phyloP scores from a whole-genome alignment of 2,329 filamentous ascomycete genomes.

The Cyphellophora europaea region DNA sequence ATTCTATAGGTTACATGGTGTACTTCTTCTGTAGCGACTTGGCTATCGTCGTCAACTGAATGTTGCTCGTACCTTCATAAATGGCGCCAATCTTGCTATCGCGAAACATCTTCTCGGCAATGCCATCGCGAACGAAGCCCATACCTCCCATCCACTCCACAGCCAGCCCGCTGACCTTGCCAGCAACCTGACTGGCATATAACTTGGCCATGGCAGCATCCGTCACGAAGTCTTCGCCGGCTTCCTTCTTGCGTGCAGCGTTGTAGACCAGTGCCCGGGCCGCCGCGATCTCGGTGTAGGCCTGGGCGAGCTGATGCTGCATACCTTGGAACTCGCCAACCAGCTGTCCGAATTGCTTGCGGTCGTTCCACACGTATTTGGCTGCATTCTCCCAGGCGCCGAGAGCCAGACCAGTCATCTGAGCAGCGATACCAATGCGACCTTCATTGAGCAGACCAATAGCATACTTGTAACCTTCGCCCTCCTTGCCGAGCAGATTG shows the following conservation, averaged over 20 bases:
- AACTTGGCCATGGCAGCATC: constrained; percentile 99
- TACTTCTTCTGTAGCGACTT: constrained; percentile 62
- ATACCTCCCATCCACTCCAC: constrained; percentile 99
- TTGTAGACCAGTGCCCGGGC: constrained; percentile 92
- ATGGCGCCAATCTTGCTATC: constrained; percentile 99
- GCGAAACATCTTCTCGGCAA: constrained; percentile 95
- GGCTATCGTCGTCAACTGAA: constrained; percentile 62
- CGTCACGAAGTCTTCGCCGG: constrained; percentile 85
- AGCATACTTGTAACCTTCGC: constrained; percentile 95
- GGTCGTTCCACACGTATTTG: constrained; percentile 94
- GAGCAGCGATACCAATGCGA: constrained; percentile 92
- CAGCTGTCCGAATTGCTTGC: constrained; percentile 88
- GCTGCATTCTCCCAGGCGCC: constrained; percentile 94
- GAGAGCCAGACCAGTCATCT: constrained; percentile 95
- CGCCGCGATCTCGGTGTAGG: constrained; percentile 86
- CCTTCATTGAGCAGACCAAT: constrained; percentile 92
- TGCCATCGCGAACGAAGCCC: constrained; percentile 93
- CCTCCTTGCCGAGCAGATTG: constrained; percentile 79
- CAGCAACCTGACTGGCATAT: constrained; percentile 85
- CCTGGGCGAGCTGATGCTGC: constrained; percentile 97
- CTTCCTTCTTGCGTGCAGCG: constrained; percentile 94
- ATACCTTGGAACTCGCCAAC: constrained; percentile 98
- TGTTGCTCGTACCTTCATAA: constrained; percentile 73
- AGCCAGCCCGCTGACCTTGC: constrained; percentile 71
- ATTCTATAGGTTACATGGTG: constrained; percentile 48